Base-by-base conservation (phyloP, 129 eudicot genomes). In the Pulicaria dysenterica region DNA sequence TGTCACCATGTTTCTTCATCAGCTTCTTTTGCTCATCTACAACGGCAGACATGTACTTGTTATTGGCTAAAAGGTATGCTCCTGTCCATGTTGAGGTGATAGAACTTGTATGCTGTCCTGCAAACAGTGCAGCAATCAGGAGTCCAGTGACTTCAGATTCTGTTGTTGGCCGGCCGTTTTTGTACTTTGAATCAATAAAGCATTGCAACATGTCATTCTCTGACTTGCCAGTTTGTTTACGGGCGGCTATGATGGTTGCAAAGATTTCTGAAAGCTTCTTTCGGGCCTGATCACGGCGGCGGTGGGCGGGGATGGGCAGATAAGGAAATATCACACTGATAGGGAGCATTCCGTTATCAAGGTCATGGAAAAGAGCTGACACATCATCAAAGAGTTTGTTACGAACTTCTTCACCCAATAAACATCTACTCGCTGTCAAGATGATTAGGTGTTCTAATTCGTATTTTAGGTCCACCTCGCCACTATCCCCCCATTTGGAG, bases 21-120 rank as follows among this genome's bases (percentile, higher is more conserved):
- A 91, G 34, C 13, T 72, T 69, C 74, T 74, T 84, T 85, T 91
- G 97, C 76, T 91, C 97, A 16, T 84, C 87, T 55, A 79, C 46
- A 34, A 84, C 97, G 1, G 82, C 82, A 1, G 87, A 69, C 80
- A 88, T 66, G 88, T 84, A 80, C 48, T 77, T 76, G 15, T 73
- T 82, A 83, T 88, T 77, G 73, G 76, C 65, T 12, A 91, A 82
- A 49, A 91, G 97, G 77, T 91, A 91, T 2, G 97, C 95, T 7
- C 97, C 97, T 0, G 97, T 80, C 95, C 97, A 91, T 0, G 90
- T 88, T 37, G 97, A 91, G 17, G 97, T 91, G 74, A 88, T 91
- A 37, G 97, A 88, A 56, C 97, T 91, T 9, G 97, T 91, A 73
- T 88, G 97, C 72, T 91, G 97, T 16, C 97, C 97, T 0, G 92